These are phyloP conservation scores for Aspergillus neoniger DNA, from an alignment of 2,329 filamentous ascomycete genomes.

Conservation along the genomic window DNA sequence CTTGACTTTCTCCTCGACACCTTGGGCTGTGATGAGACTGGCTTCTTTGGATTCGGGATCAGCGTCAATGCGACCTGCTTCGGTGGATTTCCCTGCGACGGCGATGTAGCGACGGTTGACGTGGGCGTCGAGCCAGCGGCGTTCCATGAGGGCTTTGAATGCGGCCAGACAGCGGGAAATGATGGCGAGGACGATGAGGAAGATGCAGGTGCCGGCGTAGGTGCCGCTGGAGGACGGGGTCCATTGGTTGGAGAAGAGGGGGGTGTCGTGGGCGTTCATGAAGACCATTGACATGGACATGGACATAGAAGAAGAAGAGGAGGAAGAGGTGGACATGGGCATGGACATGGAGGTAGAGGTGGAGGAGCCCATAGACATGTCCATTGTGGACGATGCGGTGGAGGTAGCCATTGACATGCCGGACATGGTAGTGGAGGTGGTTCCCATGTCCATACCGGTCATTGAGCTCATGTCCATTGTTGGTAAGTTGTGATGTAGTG, in stretches of 20 bases:
- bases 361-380: slow-evolving; percentile 37
- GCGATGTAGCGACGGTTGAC: slow-evolving; percentile 75
- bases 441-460: slow-evolving; percentile 19
- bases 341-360: slow-evolving; percentile 9
- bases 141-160: slow-evolving; percentile 60
- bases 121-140: slow-evolving; percentile 70
- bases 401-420: slow-evolving; percentile 6
- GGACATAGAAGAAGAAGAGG: slow-evolving; percentile 13
- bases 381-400: slow-evolving; percentile 18
- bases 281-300: slow-evolving; percentile 43
- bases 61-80: slow-evolving; percentile 60
- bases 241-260: slow-evolving; percentile 71
- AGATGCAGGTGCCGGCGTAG: slow-evolving; percentile 90
- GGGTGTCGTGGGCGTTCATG: slow-evolving; percentile 61
- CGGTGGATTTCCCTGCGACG: slow-evolving; percentile 64
- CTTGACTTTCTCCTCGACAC: slow-evolving; percentile 76
- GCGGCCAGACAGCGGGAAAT: slow-evolving; percentile 72
- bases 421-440: slow-evolving; percentile 13
- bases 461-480: slow-evolving; percentile 23
- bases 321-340: slow-evolving; percentile 10
- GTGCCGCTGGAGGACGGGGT: slow-evolving; percentile 67
- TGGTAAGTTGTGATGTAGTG: too few relatives aligned
- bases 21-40: slow-evolving; percentile 70
- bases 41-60: slow-evolving; percentile 66
- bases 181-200: slow-evolving; percentile 75